Base-by-base conservation (phyloP, 2,329 filamentous ascomycete genomes). In the Xylariaceae sp. region DNA sequence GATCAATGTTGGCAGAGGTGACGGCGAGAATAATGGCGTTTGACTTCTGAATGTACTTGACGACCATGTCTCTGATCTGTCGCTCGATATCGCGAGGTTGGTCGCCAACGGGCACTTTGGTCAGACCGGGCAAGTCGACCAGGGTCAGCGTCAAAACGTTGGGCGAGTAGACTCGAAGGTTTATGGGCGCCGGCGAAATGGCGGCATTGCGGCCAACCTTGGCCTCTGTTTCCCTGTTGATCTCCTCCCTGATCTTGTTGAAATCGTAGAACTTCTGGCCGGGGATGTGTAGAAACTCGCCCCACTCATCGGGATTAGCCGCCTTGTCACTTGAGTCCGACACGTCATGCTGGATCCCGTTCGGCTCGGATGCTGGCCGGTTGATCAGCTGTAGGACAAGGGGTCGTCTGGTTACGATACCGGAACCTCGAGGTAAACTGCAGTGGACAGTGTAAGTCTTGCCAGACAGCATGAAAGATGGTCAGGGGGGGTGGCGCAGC, bases 351-450 rank as follows among this genome's bases (percentile, higher is more conserved):
- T 84, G 82, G 60, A 86, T 82, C 58, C 92, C 91, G 75, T 97
- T 96, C 62, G 85, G 71, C 71, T 89, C 84, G 53, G 77, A 68
- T 15, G 77, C 76, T 13, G 88, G 80, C 64, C 90, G 88, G 82
- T 99, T 97, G 84, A 99, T 97, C 70, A 99, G 89, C 77, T 99
- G 94, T 58, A 99, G 87, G 64, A 99, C 90, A 67, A 99, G 90
- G 55, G 94, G 94, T 77, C 94, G 87, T 78, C 94, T 87, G 61
- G 94, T 99, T 51, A 97, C 92, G 74, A 99, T 99, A 76, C 94
- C 94, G 65, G 92, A 95, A 69, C 94, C 94, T 86, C 94, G 91
- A 69, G 94, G 94, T 72, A 99, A 81, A 78, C 93, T 97, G 72
- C 47, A 51, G 8, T 44, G 1, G 8, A 5, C 18, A 18, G 13